phyloP scores from a whole-genome alignment of 192 early-diverging fungal genomes.

The Coemansia sp. region DNA sequence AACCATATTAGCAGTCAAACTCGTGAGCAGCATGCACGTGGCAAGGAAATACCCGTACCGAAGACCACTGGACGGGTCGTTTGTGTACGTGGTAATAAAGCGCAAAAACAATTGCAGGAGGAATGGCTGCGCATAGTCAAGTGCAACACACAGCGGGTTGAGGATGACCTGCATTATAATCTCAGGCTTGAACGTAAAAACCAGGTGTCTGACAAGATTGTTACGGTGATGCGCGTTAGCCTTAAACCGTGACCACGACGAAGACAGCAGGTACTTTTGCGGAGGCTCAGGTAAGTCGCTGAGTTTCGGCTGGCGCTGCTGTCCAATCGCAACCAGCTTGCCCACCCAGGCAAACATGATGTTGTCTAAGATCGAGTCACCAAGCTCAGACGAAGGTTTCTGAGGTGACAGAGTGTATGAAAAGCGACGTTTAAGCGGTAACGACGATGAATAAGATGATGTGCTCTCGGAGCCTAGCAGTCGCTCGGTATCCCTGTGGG shows the following conservation, averaged over 20 bases:
- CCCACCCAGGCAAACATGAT: slow-evolving; percentile 34
- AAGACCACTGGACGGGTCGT: slow-evolving; percentile 29
- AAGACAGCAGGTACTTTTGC: slow-evolving; percentile 1
- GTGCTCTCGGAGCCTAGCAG: not conserved
- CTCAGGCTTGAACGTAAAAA: slow-evolving; percentile 33
- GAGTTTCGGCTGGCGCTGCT: slow-evolving; percentile 21
- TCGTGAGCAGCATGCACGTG: slow-evolving; percentile 55
- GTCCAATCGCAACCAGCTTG: slow-evolving; percentile 13
- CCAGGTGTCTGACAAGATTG: slow-evolving; percentile 25
- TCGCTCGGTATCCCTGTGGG: not conserved
- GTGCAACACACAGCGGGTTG: slow-evolving; percentile 24
- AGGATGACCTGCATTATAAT: slow-evolving; percentile 41
- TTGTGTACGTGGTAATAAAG: slow-evolving; percentile 42
- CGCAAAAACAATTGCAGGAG: slow-evolving; percentile 59
- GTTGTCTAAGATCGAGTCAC: slow-evolving; percentile 27
- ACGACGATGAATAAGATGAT: not conserved
- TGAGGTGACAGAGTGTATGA: not conserved
- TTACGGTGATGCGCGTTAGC: not conserved
- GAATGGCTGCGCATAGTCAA: slow-evolving; percentile 56
- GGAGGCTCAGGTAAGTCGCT: slow-evolving; percentile 23
- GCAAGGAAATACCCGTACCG: slow-evolving; percentile 59
- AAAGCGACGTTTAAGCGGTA: not conserved
- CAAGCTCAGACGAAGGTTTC: slow-evolving; percentile 24
- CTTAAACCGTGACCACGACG: slow-evolving; percentile 22
- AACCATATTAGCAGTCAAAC: slow-evolving; percentile 37